A percentile compares a stretch with the other conserved stretches of the same genome.
Conservation (phyloP, 352 stramenopile species). For the Phytophthora sp. region DNA sequence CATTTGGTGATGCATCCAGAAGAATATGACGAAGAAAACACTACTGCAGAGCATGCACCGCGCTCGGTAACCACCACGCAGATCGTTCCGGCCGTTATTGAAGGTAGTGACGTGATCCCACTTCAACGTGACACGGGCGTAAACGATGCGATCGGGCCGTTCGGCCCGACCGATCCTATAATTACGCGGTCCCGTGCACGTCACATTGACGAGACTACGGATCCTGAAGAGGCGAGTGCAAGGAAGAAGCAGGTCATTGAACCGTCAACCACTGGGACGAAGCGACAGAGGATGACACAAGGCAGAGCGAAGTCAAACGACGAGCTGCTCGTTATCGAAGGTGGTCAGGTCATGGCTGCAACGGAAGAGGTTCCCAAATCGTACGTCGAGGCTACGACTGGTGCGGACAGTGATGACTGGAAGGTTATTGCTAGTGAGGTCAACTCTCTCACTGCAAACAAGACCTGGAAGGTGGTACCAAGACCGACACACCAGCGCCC, state of each 20-base stretch:
- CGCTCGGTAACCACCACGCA: background rate
- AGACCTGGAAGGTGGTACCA: conserved; percentile 16
- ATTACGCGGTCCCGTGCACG: conserved; percentile 3
- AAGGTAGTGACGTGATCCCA: conserved; percentile 7
- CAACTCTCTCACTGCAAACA: conserved; percentile 1
- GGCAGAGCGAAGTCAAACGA: background rate
- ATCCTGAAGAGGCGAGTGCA: conserved; percentile 9
- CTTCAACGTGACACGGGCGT: conserved; percentile 1
- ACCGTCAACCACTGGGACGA: conserved; percentile 1
- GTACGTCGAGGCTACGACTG: background rate
- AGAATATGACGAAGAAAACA: background rate
- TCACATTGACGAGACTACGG: conserved; percentile 7
- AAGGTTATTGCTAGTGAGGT: background rate
- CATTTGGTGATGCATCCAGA: background rate
- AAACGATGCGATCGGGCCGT: background rate
- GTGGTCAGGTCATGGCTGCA: background rate
- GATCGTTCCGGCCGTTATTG: background rate
- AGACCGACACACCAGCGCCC: background rate
- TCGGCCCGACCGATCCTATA: background rate
- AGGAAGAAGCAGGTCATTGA: conserved; percentile 10
- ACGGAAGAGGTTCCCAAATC: background rate
- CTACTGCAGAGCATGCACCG: background rate
- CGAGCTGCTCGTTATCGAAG: background rate
- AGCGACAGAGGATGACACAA: conserved; percentile 11
- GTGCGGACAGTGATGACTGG: background rate